Evolutionary conservation across 495 filamentous ascomycete species (phyloP).

Genomic region (Oleoguttula mirabilis): DNA sequence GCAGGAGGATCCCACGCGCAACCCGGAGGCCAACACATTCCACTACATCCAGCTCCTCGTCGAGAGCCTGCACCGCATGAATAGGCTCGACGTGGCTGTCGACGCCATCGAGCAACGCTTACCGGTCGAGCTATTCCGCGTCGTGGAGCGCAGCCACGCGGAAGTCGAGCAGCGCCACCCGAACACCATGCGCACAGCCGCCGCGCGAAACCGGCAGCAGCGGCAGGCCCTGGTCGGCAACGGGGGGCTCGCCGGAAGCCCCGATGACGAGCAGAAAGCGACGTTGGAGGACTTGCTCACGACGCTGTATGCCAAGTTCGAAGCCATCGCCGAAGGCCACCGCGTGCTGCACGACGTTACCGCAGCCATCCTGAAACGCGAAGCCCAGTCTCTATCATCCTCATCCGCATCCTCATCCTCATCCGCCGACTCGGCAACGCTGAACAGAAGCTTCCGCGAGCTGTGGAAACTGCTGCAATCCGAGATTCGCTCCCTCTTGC

Average conservation of each 20-base stretch:
- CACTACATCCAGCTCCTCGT: conserved; percentile 80
- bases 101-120: conserved; percentile 85
- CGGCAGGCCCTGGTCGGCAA: conserved; percentile 21
- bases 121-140: conserved; percentile 83
- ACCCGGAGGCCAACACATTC: conserved; percentile 89
- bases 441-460: conserved; percentile 76
- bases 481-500: conserved; percentile 81
- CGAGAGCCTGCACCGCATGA: conserved; percentile 80
- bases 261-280: conserved; percentile 58
- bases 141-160: conserved; percentile 87
- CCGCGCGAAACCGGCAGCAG: conserved; percentile 35
- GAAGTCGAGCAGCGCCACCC: conserved; percentile 90
- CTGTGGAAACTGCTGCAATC: conserved; percentile 86
- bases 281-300: conserved; percentile 81
- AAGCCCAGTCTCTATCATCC: no score
- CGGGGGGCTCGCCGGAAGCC: conserved; percentile 40
- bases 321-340: conserved; percentile 91
- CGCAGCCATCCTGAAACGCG: conserved; percentile 64
- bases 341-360: conserved; percentile 87
- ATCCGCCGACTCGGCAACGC: conserved; percentile 34
- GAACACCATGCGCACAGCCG: conserved; percentile 46
- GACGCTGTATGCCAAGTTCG: conserved; percentile 92
- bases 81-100: conserved; percentile 69
- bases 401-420: no score
- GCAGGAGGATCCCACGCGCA: conserved; percentile 76